Evolutionary conservation across 441 rosid genomes (phyloP).

Genomic region (Brassica hybrid): DNA sequence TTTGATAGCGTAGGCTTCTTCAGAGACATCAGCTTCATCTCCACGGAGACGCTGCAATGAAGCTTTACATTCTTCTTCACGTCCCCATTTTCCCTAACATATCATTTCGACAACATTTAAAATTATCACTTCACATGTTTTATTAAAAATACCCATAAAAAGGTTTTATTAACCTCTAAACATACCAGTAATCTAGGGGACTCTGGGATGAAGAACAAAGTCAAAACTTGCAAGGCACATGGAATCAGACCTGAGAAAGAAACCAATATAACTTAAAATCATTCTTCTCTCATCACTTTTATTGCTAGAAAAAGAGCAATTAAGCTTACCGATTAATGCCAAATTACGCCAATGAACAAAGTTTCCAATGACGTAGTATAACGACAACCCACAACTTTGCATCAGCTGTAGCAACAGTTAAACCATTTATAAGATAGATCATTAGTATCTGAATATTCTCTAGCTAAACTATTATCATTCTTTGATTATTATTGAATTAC

Average conservation of each 20-base stretch:
- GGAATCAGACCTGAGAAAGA: slow-evolving; percentile 43
- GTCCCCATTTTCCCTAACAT: slow-evolving; percentile 55
- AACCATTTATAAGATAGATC: neutral
- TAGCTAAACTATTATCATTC: neutral
- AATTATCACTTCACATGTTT: neutral
- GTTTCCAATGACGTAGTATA: slow-evolving; percentile 57
- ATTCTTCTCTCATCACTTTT: neutral
- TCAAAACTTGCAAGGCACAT: slow-evolving; percentile 45
- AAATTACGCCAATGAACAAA: slow-evolving; percentile 61
- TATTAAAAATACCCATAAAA: neutral
- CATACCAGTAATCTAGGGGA: slow-evolving; percentile 57
- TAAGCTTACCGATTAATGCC: slow-evolving; percentile 47
- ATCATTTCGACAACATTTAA: neutral
- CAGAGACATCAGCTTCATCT: slow-evolving; percentile 50
- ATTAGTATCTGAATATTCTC: neutral
- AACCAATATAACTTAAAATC: neutral
- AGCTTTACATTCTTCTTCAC: slow-evolving; percentile 55
- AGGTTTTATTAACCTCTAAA: neutral
- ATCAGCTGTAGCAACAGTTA: slow-evolving; percentile 50
- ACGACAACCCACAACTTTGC: slow-evolving; percentile 53
- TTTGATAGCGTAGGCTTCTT: slow-evolving; percentile 62
- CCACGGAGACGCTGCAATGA: slow-evolving; percentile 61
- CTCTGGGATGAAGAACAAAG: slow-evolving; percentile 58
- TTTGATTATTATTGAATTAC: slow-evolving; percentile 32
- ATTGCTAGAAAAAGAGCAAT: neutral